Evolutionary conservation across 2,329 filamentous ascomycete species (phyloP), one percentile per base, ranked within the genome.

Genomic region (Epichloe coenophiala): DNA sequence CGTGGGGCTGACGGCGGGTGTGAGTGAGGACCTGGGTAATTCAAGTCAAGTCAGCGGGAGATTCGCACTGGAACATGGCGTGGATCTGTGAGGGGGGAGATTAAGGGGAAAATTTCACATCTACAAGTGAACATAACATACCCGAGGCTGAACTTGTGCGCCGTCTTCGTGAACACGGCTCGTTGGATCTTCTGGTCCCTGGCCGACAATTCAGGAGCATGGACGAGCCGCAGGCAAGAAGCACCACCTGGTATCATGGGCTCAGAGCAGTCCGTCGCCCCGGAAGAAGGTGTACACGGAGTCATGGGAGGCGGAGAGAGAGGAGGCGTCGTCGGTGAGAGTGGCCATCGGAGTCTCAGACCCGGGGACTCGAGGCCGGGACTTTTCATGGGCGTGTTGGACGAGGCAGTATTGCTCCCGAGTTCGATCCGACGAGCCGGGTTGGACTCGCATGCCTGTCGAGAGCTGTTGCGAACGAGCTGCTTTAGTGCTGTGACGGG

Each of bases 151-250:
- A 63, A 66, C 54, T 72, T 78, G 50, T 67, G 71, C 54, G 73
- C 72, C 4, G 78, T 75, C 57, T 75, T 80, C 37, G 68, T 64
- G 21, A 83, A 67, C 1, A 72, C 70, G 11, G 68, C 63, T 15
- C 66, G 69, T 37, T 82, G 64, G 2, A 68, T 63, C 59, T 68
- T 73, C 53, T 75, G 73, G 2, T 73, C 72, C 45, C 69, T 70
- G 2, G 66, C 59, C 4, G 71, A 68, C 33, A 81, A 60, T 1
- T 69, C 60, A 33, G 68, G 65, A 27, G 73, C 66, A 57, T 78
- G 66, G 35, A 80, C 65, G 27, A 83, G 66, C 15, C 71, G 71
- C 55, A 80, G 65, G 33, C 74, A 74, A 49, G 74, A 74, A 15
- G 64, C 60, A 40, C 6, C 6, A 2, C 65, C 67, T 2, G 69